Percentiles rank a stretch among this genome's conserved stretches.
Conservation (phyloP, 2,329 filamentous ascomycete genomes). For the Xylaria sp. region DNA sequence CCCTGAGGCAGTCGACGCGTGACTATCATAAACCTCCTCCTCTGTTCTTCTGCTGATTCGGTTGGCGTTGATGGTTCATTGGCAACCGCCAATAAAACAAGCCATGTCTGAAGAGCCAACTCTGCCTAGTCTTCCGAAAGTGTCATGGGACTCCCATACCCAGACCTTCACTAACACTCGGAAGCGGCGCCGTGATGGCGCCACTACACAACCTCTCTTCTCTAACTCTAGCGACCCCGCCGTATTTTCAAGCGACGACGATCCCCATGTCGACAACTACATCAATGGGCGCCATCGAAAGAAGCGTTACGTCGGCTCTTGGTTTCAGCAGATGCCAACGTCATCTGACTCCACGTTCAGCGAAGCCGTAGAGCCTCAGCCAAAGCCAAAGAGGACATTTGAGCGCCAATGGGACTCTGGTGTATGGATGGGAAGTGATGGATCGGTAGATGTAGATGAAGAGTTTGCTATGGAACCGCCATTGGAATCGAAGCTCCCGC, state of each 20-base stretch:
- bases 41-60: not conserved
- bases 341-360: slow-evolving; percentile 61
- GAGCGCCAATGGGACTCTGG: slow-evolving; percentile 73
- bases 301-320: slow-evolving; percentile 71
- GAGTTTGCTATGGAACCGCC: slow-evolving; percentile 53
- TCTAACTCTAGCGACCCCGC: slow-evolving; percentile 76
- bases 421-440: slow-evolving; percentile 74
- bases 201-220: slow-evolving; percentile 50
- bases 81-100: slow-evolving; percentile 4
- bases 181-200: slow-evolving; percentile 53
- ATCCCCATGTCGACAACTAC: slow-evolving; percentile 74
- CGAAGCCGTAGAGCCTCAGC: slow-evolving; percentile 51
- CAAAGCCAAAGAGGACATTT: slow-evolving; percentile 62
- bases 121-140: slow-evolving; percentile 49
- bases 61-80: slow-evolving; percentile 15
- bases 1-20: slow-evolving; percentile 21
- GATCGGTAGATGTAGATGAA: slow-evolving; percentile 57
- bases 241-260: slow-evolving; percentile 78
- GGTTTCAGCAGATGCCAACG: slow-evolving; percentile 70
- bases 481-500: slow-evolving; percentile 52
- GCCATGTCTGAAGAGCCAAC: slow-evolving; percentile 53
- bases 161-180: slow-evolving; percentile 49
- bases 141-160: slow-evolving; percentile 48
- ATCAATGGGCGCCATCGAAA: slow-evolving; percentile 66
- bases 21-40: not conserved